Evolutionary conservation across 305 asterid species (phyloP).

Genomic region (Fraxinus albicans): DNA sequence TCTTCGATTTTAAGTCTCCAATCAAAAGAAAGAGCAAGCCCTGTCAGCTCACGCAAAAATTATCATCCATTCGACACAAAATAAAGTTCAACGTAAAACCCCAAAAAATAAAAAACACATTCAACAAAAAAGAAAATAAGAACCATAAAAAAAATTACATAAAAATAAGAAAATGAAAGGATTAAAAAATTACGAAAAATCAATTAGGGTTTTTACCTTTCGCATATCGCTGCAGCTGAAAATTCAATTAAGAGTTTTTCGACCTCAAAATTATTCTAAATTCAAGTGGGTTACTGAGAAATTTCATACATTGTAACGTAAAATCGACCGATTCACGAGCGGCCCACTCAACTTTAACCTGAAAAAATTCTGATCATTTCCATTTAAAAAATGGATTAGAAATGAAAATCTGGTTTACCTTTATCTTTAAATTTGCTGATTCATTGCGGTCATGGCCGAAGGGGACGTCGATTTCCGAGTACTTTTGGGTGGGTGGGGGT

Average conservation of each 20-base stretch:
- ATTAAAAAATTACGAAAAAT: not conserved
- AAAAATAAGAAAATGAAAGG: not conserved
- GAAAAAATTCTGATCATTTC: slow-evolving; percentile 18
- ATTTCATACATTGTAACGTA: slow-evolving; percentile 25
- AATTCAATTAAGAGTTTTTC: slow-evolving; percentile 7
- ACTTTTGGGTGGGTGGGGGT: slow-evolving; percentile 26
- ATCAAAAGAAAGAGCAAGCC: slow-evolving; percentile 1
- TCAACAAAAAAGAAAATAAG: not conserved
- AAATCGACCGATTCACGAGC: slow-evolving; percentile 20
- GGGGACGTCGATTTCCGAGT: slow-evolving; percentile 22
- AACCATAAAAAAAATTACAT: not conserved
- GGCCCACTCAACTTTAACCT: slow-evolving; percentile 6
- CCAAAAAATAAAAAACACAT: not conserved
- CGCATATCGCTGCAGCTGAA: slow-evolving; percentile 31
- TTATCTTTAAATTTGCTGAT: not conserved
- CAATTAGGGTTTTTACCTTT: slow-evolving; percentile 42
- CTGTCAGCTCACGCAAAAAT: not conserved
- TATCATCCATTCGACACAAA: slow-evolving; percentile 6
- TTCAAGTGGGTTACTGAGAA: slow-evolving; percentile 15
- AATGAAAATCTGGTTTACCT: not conserved
- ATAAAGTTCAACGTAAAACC: not conserved
- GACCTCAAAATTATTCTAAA: slow-evolving; percentile 22
- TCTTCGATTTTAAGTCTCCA: slow-evolving; percentile 10
- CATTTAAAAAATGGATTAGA: slow-evolving; percentile 21
- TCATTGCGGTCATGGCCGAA: slow-evolving; percentile 22